phyloP scores from a whole-genome alignment of 2,329 filamentous ascomycete genomes.

The Stemphylium vesicarium region DNA sequence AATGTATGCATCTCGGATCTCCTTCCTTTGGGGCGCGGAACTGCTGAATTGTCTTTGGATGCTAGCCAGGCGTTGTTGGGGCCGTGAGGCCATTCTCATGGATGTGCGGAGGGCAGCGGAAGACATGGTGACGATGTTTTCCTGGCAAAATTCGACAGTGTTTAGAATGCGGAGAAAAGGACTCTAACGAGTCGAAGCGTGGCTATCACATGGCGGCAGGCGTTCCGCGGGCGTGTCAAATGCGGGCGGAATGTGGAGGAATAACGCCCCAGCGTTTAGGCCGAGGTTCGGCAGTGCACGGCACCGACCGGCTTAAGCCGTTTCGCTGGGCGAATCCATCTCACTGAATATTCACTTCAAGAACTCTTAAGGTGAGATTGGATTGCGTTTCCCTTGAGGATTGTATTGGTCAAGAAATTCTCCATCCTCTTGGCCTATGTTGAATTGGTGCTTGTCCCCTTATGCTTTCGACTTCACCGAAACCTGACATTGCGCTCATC shows the following conservation, averaged over 20 bases:
- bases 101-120: constrained; percentile 41
- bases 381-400: no score
- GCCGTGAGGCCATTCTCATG: constrained; percentile 44
- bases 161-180: constrained; percentile 17
- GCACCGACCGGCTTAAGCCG: constrained; percentile 34
- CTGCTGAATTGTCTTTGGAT: constrained; percentile 49
- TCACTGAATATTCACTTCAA: no score
- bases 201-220: constrained; percentile 41
- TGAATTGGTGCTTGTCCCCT: no score
- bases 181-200: constrained; percentile 32
- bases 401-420: no score
- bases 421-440: no score
- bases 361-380: no score
- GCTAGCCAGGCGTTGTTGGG: constrained; percentile 46
- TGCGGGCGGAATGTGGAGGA: constrained; percentile 39
- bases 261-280: constrained; percentile 8
- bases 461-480: no score
- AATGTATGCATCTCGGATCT: constrained; percentile 92
- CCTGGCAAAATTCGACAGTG: background rate
- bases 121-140: constrained; percentile 31
- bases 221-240: constrained; percentile 22
- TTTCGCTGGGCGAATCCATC: background rate
- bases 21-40: constrained; percentile 53
- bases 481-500: no score
- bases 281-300: constrained; percentile 39